Evolutionary conservation across 768 basidiomycete genomes (phyloP).

Genomic region (Cantharellus anzutake): DNA sequence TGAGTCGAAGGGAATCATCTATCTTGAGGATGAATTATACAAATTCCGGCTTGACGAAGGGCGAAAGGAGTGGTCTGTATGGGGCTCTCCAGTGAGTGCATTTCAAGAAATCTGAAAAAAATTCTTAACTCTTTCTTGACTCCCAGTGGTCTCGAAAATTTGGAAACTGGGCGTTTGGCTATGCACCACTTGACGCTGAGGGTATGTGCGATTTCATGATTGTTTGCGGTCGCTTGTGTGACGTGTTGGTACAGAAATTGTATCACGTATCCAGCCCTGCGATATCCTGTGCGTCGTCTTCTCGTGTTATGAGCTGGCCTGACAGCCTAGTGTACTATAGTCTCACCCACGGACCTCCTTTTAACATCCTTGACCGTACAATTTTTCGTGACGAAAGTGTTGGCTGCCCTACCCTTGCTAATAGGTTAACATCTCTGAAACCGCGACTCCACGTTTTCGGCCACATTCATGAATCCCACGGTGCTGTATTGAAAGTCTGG

Average conservation of each 20-base stretch:
- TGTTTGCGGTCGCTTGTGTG: neutral
- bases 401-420: conserved; percentile 2
- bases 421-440: neutral
- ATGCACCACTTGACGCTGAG: conserved; percentile 1
- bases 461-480: conserved; percentile 5
- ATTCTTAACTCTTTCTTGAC: neutral
- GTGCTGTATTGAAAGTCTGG: neutral
- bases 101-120: neutral
- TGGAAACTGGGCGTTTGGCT: conserved; percentile 5
- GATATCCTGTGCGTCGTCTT: conserved; percentile 1
- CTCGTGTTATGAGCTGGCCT: neutral
- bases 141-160: conserved; percentile 4
- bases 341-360: conserved; percentile 6
- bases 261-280: neutral
- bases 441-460: conserved; percentile 7
- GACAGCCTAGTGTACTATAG: neutral
- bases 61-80: conserved; percentile 5
- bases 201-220: neutral
- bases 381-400: neutral
- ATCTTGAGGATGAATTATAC: conserved; percentile 6
- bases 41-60: conserved; percentile 3
- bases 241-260: conserved; percentile 1
- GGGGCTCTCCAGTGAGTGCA: conserved; percentile 5
- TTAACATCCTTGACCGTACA: conserved; percentile 1
- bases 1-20: conserved; percentile 1